These are phyloP conservation scores for Cymbomonas tetramitiformis DNA, from an alignment of 139 green algal species.

Conservation along the genomic window DNA sequence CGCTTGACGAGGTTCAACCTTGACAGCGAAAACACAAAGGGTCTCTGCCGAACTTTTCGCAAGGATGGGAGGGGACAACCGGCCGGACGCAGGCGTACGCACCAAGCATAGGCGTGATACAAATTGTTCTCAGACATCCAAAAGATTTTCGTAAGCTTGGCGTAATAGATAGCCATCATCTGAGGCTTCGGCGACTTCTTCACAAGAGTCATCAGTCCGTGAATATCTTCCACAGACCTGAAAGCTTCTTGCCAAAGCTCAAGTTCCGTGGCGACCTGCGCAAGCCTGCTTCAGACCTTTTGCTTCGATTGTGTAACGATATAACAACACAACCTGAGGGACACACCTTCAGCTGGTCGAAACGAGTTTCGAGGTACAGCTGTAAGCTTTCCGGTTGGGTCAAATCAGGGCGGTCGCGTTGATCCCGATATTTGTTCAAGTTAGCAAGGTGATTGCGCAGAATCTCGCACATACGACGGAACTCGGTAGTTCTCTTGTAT, in stretches of 20 bases:
- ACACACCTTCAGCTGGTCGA: conserved; percentile 92
- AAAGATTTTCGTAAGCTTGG: conserved; percentile 77
- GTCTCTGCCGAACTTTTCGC: no score
- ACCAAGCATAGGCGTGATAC: conserved; percentile 89
- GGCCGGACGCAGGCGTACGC: no score
- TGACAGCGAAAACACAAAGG: no score
- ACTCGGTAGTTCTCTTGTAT: conserved; percentile 94
- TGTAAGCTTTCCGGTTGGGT: conserved; percentile 67
- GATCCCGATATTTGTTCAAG: conserved; percentile 78
- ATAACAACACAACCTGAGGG: neutral
- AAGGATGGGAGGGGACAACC: no score
- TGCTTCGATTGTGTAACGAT: neutral
- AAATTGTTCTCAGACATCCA: conserved; percentile 67
- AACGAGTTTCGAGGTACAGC: conserved; percentile 87
- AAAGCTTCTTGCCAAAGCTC: conserved; percentile 98
- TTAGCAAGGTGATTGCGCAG: conserved; percentile 90
- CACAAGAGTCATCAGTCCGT: conserved; percentile 67
- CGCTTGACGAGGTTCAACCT: no score
- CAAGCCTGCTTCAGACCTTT: conserved; percentile 36
- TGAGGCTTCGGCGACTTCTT: conserved; percentile 74
- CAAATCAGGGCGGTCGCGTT: conserved; percentile 79
- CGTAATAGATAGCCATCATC: conserved; percentile 91
- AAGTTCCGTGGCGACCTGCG: conserved; percentile 84
- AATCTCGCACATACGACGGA: conserved; percentile 92
- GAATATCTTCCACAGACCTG: conserved; percentile 92